Evolutionary conservation across 2,329 filamentous ascomycete genomes (phyloP).

Genomic region (Orbilia brochopaga): DNA sequence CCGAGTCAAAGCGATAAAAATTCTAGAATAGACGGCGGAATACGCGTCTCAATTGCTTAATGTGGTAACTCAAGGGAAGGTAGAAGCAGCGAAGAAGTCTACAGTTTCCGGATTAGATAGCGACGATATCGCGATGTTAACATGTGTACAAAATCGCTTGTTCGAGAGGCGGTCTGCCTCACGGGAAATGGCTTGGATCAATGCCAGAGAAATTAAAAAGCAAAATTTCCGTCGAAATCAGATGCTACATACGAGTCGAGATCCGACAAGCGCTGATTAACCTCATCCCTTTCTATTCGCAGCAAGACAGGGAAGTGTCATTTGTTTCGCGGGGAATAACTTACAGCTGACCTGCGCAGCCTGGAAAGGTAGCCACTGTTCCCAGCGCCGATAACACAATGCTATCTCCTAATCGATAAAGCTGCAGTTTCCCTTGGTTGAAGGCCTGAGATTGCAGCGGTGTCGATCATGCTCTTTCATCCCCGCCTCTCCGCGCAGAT

Average conservation of each 20-base stretch:
- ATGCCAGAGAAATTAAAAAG: background rate
- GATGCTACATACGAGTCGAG: background rate
- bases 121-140: too few relatives aligned
- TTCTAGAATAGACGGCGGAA: too few relatives aligned
- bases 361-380: background rate
- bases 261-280: background rate
- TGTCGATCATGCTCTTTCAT: slow-evolving; percentile 6
- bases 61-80: too few relatives aligned
- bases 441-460: background rate
- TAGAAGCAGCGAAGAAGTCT: too few relatives aligned
- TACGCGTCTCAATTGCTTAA: too few relatives aligned
- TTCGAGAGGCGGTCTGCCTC: background rate
- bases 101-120: too few relatives aligned
- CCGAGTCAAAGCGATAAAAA: too few relatives aligned
- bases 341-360: too few relatives aligned
- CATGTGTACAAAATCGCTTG: too few relatives aligned
- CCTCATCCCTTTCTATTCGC: background rate
- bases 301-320: too few relatives aligned
- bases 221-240: background rate
- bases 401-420: background rate
- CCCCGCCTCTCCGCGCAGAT: slow-evolving; percentile 19
- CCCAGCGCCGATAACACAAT: background rate
- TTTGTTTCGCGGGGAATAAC: too few relatives aligned
- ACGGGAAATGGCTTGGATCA: background rate
- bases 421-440: background rate